These are phyloP conservation scores for Trichomonas vaginalis DNA, from an alignment of 208 protist species.

Conservation along the genomic window DNA sequence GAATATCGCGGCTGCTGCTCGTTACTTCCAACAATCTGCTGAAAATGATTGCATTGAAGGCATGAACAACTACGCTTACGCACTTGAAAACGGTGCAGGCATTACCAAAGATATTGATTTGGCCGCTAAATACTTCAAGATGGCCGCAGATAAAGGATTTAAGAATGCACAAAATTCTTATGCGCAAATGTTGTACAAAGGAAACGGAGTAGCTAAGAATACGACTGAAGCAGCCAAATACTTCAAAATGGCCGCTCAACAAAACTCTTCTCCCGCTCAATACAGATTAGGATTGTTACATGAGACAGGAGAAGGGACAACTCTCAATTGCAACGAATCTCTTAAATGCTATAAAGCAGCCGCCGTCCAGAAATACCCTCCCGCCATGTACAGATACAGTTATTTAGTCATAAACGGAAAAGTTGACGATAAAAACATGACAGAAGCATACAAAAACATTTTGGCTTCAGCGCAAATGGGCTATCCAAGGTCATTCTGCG, in stretches of 20 bases:
- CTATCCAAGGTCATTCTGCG: not conserved
- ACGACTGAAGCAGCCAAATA: not conserved
- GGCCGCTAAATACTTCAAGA: not conserved
- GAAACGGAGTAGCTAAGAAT: not conserved
- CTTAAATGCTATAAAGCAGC: not conserved
- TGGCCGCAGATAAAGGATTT: not conserved
- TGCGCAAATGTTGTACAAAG: not conserved
- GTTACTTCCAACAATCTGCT: not conserved
- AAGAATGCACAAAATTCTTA: not conserved
- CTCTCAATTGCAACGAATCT: not conserved
- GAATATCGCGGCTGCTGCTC: too few species aligned
- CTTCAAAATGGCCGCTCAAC: not conserved
- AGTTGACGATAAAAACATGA: not conserved
- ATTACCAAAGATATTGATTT: not conserved
- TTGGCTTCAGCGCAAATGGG: not conserved
- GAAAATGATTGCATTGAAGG: not conserved
- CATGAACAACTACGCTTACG: not conserved
- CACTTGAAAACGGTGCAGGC: not conserved
- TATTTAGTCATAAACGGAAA: not conserved
- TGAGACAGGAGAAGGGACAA: not conserved
- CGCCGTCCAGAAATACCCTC: not conserved
- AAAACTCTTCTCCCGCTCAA: not conserved
- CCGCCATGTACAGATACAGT: not conserved
- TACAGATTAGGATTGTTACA: not conserved
- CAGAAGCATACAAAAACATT: not conserved